Evolutionary conservation across 2,329 filamentous ascomycete genomes (phyloP).

Genomic region (Penicillium psychrosexuale): DNA sequence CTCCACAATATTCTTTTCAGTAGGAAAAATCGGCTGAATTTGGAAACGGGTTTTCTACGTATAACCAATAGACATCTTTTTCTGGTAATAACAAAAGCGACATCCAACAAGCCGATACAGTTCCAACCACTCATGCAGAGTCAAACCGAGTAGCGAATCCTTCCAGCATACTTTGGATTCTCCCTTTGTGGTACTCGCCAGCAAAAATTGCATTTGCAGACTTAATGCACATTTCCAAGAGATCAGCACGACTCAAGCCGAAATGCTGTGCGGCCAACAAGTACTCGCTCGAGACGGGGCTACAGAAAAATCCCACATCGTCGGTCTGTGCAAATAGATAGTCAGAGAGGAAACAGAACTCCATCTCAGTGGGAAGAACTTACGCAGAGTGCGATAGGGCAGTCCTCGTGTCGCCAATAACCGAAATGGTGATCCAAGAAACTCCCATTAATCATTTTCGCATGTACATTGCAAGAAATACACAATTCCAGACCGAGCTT

Average conservation of each 20-base stretch:
- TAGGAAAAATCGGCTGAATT: too few relatives aligned
- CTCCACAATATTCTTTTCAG: too few relatives aligned
- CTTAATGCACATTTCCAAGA: conserved; percentile 58
- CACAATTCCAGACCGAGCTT: conserved; percentile 71
- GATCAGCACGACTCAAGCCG: conserved; percentile 47
- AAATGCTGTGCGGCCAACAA: conserved; percentile 70
- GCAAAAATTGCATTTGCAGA: conserved; percentile 66
- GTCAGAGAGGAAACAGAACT: conserved; percentile 2
- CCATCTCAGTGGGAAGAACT: conserved; percentile 36
- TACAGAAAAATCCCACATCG: conserved; percentile 78
- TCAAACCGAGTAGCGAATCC: conserved; percentile 19
- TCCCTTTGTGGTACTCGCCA: conserved; percentile 56
- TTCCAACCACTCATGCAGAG: background rate
- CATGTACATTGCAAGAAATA: conserved; percentile 75
- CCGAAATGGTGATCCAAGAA: conserved; percentile 72
- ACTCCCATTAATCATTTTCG: conserved; percentile 66
- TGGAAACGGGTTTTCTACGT: too few relatives aligned
- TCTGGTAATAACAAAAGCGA: background rate
- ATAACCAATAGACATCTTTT: background rate
- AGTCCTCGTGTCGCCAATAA: conserved; percentile 61
- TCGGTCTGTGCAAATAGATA: conserved; percentile 59
- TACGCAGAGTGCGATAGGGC: conserved; percentile 66
- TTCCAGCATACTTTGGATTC: conserved; percentile 23
- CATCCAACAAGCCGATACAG: too few relatives aligned
- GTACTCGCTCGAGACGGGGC: conserved; percentile 73